These are phyloP conservation scores for Nakazawaea sp. DNA, from an alignment of 805 yeast species.

Conservation along the genomic window DNA sequence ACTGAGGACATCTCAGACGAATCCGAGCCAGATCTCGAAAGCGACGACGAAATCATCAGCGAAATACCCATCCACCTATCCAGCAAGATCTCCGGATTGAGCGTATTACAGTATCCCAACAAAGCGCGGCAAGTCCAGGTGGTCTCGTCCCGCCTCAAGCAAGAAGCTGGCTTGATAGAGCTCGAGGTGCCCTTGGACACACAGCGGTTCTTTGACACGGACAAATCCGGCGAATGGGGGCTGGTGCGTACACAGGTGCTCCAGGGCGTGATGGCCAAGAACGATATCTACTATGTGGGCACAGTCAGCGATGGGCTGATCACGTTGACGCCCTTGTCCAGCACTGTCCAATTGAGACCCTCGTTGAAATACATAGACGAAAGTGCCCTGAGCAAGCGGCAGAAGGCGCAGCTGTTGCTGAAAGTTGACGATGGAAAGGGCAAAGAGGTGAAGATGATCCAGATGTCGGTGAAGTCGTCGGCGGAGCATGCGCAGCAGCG, in stretches of 20 bases:
- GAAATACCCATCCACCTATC: slow-evolving; percentile 53
- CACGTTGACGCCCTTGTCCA: slow-evolving; percentile 57
- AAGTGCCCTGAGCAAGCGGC: slow-evolving; percentile 32
- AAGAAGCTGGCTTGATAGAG: slow-evolving; percentile 57
- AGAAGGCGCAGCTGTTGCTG: slow-evolving; percentile 12
- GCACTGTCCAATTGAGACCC: slow-evolving; percentile 75
- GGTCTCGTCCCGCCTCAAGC: slow-evolving; percentile 49
- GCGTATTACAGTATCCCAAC: slow-evolving; percentile 57
- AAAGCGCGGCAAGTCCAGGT: slow-evolving; percentile 36
- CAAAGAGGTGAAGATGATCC: slow-evolving; percentile 54
- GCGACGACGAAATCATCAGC: slow-evolving; percentile 53
- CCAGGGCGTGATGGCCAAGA: slow-evolving; percentile 59
- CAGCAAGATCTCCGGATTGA: slow-evolving; percentile 19
- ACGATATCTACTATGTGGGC: slow-evolving; percentile 46
- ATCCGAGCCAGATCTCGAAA: slow-evolving; percentile 17
- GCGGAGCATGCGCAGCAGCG: slow-evolving; percentile 51
- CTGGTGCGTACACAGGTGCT: slow-evolving; percentile 53
- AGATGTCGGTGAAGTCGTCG: slow-evolving; percentile 65
- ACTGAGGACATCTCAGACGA: no score
- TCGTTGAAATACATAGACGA: slow-evolving; percentile 72
- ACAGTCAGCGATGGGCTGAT: slow-evolving; percentile 33
- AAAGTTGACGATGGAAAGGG: slow-evolving; percentile 16
- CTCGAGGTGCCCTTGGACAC: slow-evolving; percentile 74
- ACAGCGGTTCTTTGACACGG: slow-evolving; percentile 55
- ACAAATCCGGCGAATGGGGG: slow-evolving; percentile 61